Conservation (phyloP, 495 filamentous ascomycete genomes). For the Bacidia gigantensis region DNA sequence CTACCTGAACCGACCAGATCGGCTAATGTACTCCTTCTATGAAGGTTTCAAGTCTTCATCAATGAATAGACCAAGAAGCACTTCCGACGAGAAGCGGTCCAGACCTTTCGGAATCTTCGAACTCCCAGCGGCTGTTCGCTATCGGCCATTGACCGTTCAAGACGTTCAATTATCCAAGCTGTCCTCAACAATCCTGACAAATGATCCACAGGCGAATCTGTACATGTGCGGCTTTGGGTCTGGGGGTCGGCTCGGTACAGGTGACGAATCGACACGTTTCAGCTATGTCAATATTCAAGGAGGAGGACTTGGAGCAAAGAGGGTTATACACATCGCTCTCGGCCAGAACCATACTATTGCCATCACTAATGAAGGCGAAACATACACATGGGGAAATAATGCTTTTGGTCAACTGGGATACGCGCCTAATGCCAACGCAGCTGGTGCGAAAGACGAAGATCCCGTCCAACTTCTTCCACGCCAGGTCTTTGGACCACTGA, state of each 20-base stretch:
- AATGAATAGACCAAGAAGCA: neutral
- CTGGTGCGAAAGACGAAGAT: constrained; percentile 24
- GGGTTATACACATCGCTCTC: constrained; percentile 57
- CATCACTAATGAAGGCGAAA: constrained; percentile 62
- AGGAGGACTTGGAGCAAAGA: constrained; percentile 54
- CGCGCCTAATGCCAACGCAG: constrained; percentile 33
- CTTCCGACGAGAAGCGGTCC: neutral
- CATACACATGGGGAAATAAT: constrained; percentile 91
- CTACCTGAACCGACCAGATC: constrained; percentile 60
- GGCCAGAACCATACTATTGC: constrained; percentile 88
- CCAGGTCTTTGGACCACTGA: constrained; percentile 82
- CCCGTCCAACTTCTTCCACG: constrained; percentile 67
- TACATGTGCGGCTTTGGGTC: constrained; percentile 88
- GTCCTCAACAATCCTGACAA: constrained; percentile 77
- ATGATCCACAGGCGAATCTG: constrained; percentile 82
- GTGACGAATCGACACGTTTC: constrained; percentile 78
- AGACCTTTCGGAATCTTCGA: constrained; percentile 16
- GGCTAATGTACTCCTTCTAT: constrained; percentile 58
- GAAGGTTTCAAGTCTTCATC: constrained; percentile 35
- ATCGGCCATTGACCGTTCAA: constrained; percentile 55
- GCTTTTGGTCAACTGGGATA: constrained; percentile 80
- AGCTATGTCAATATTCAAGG: constrained; percentile 67
- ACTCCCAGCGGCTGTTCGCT: constrained; percentile 54
- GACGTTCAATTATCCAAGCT: constrained; percentile 80
- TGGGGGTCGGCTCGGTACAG: constrained; percentile 79